Conservation (phyloP, 257 asterid species). For the Primulina huaijiensis region DNA sequence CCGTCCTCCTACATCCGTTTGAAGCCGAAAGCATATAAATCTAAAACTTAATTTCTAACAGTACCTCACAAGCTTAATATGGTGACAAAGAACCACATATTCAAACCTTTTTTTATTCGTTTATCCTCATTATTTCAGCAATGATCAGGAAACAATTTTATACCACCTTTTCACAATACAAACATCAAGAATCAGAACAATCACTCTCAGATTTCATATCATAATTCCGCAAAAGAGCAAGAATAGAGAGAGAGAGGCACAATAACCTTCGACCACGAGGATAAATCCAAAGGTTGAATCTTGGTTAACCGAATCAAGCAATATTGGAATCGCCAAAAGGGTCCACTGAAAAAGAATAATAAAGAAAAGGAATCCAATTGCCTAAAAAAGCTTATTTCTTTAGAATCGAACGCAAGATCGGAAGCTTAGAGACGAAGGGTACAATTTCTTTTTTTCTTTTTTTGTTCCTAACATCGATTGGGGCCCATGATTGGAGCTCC, state of each 20-base stretch:
- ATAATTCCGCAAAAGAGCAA: background rate
- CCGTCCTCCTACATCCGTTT: background rate
- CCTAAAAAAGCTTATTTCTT: background rate
- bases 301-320: background rate
- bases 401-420: too few relatives aligned
- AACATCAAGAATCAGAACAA: too few relatives aligned
- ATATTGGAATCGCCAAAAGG: background rate
- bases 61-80: background rate
- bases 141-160: background rate
- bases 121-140: background rate
- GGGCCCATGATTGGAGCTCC: too few relatives aligned
- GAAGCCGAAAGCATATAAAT: too few relatives aligned
- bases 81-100: too few relatives aligned
- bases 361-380: background rate
- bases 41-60: background rate
- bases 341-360: too few relatives aligned
- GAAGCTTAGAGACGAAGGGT: too few relatives aligned
- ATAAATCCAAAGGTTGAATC: background rate
- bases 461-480: too few relatives aligned
- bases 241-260: background rate
- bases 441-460: too few relatives aligned
- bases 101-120: too few relatives aligned
- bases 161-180: background rate
- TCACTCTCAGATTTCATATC: background rate
- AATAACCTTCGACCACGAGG: background rate